Evolutionary conservation across 1,139 yeast genomes (phyloP), one percentile per base, ranked within the genome.

Genomic region (Protomyces macrosporus): DNA sequence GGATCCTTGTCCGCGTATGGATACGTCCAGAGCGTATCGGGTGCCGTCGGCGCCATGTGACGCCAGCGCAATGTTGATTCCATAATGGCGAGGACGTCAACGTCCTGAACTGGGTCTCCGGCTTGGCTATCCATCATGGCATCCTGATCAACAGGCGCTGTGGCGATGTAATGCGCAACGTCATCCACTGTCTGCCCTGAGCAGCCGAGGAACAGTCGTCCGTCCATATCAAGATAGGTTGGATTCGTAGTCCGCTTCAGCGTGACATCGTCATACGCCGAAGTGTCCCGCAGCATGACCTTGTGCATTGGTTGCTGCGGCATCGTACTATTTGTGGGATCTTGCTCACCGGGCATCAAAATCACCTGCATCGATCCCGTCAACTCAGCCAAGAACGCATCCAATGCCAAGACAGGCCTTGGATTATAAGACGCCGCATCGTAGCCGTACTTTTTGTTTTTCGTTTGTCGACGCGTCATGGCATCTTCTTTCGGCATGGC

Each of bases 291-390:
- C 71, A 93, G 84, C 65, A 93, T 78, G 0, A 96, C 86, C 65
- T 79, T 79, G 72, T 93, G 97, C 14, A 93, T 74, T 3, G 96
- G 88, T 72, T 88, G 97, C 74, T 93, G 98, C 0, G 99, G 99
- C 67, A 90, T 75, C 64, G 95, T 83, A 16, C 82, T 77, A 68
- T 88, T 96, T 6, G 90, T 85, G 0, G 97, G 96, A 73, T 93
- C 99, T 6, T 79, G 75, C 3, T 77, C 80, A 4, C 98, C 98
- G 0, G 98, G 97, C 85, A 93, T 81, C 3, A 95, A 72, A 45
- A 86, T 82, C 4, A 91, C 84, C 0, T 95, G 87, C 23, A 90
- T 75, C 4, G 86, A 78, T 7, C 79, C 74, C 3, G 85, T 75
- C 2, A 89, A 67, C n/a, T 86, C 87, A 3, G 78, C 74, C 5